Conservation (phyloP, 2,329 filamentous ascomycete species). For the Venturia effusa region DNA sequence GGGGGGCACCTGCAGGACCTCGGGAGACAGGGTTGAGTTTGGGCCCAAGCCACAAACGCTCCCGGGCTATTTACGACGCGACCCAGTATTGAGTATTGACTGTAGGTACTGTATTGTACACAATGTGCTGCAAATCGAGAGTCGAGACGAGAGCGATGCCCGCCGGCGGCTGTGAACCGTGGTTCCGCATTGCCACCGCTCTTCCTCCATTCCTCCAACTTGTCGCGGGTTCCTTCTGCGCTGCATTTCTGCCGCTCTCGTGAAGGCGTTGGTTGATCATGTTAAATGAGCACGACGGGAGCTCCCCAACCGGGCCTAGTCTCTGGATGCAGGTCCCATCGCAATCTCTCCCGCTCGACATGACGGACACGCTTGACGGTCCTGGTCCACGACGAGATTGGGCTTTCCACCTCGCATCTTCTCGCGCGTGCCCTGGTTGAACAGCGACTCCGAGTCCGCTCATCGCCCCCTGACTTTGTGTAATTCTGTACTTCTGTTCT, state of each 20-base stretch:
- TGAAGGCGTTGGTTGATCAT: neutral
- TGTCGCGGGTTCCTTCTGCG: neutral
- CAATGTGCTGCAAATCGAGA: no score
- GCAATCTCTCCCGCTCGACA: neutral
- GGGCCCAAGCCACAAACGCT: neutral
- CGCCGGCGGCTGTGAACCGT: no score
- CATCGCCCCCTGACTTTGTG: neutral
- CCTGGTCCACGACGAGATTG: no score
- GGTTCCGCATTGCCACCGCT: neutral
- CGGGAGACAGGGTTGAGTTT: neutral
- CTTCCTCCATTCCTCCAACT: neutral
- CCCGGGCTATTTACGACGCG: no score
- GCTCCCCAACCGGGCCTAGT: neutral
- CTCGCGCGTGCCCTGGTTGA: neutral
- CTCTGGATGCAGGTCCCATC: neutral
- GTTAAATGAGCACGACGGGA: neutral
- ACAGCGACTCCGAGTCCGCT: neutral
- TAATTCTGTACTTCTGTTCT: neutral
- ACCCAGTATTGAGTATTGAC: no score
- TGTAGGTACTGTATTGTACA: no score
- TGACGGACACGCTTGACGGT: no score
- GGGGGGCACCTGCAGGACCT: no score
- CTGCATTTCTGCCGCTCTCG: neutral
- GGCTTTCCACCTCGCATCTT: neutral
- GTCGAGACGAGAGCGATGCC: no score